Conservation (phyloP, 768 basidiomycete species). For the Naganishia vishniacii region DNA sequence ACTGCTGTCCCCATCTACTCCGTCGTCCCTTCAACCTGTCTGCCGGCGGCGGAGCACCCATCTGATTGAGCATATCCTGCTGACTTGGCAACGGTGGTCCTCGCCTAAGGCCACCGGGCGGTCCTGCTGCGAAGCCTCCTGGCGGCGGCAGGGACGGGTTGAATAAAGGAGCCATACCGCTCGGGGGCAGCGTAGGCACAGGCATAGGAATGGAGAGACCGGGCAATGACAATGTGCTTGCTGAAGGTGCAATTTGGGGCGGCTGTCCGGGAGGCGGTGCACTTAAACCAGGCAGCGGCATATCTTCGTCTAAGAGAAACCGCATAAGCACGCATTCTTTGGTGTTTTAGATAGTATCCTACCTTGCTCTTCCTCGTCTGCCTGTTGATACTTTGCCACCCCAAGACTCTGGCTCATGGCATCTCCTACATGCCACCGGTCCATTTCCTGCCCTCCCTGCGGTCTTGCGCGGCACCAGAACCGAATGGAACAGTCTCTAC, state of each 20-base stretch:
- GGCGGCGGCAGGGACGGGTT: conserved; percentile 21
- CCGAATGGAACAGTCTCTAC: conserved; percentile 98
- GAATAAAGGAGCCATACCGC: not conserved
- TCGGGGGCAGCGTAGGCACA: not conserved
- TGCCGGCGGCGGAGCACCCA: conserved; percentile 19
- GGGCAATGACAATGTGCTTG: conserved; percentile 12
- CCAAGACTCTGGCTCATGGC: conserved; percentile 24
- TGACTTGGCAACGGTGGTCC: conserved; percentile 54
- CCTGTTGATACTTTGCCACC: conserved; percentile 9
- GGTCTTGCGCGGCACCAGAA: conserved; percentile 75
- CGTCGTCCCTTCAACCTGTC: conserved; percentile 1
- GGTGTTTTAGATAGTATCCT: not conserved
- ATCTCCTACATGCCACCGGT: conserved; percentile 47
- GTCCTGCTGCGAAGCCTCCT: not conserved
- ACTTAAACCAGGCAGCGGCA: conserved; percentile 37
- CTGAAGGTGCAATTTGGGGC: not conserved
- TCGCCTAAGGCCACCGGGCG: conserved; percentile 22
- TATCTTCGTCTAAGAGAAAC: conserved; percentile 15
- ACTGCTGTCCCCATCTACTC: conserved; percentile 11
- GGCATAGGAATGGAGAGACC: conserved; percentile 16
- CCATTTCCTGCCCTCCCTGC: conserved; percentile 42
- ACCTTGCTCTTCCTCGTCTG: conserved; percentile 29
- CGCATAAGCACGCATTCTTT: not conserved
- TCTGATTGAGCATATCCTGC: conserved; percentile 53
- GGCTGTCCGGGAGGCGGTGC: not conserved